Conservation (phyloP, 108 stramenopile genomes). For the Nitzschia palea region DNA sequence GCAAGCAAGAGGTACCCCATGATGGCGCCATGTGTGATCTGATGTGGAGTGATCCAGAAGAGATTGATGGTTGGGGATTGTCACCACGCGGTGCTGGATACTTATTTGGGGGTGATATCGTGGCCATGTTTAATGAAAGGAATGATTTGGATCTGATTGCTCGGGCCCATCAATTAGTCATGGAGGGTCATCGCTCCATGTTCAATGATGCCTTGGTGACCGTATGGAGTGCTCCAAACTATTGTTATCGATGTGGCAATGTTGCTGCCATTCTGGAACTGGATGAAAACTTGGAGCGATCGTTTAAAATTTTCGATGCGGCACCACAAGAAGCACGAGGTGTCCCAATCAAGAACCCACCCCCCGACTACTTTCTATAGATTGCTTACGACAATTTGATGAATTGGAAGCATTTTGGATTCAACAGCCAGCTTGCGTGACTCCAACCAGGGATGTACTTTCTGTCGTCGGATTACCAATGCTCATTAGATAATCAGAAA, state of each 20-base stretch:
- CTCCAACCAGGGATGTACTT: no score
- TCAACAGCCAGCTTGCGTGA: no score
- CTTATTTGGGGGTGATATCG: slow-evolving; percentile 96
- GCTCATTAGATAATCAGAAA: no score
- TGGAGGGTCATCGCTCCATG: slow-evolving; percentile 97
- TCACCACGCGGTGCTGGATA: slow-evolving; percentile 98
- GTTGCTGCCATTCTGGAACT: slow-evolving; percentile 96
- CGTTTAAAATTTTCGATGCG: slow-evolving; percentile 96
- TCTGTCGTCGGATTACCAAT: no score
- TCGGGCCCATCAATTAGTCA: slow-evolving; percentile 96
- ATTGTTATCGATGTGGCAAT: slow-evolving; percentile 98
- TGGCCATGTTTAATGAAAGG: slow-evolving; percentile 94
- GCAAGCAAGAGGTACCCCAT: slow-evolving; percentile 99
- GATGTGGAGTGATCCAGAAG: slow-evolving; percentile 99
- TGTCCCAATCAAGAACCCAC: slow-evolving; percentile 92
- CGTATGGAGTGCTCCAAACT: slow-evolving; percentile 99
- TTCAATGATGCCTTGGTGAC: slow-evolving; percentile 95
- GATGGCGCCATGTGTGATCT: slow-evolving; percentile 99
- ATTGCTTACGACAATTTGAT: no score
- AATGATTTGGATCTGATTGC: slow-evolving; percentile 94
- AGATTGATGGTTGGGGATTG: slow-evolving; percentile 97
- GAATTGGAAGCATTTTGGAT: no score
- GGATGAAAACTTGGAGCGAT: slow-evolving; percentile 92
- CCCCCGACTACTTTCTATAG: slow-evolving; percentile 97
- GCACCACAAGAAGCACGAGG: slow-evolving; percentile 96